Percentiles rank a stretch among this genome's conserved stretches.
phyloP scores from a whole-genome alignment of 2,329 filamentous ascomycete genomes.

The Conoideocrella luteorostrata region DNA sequence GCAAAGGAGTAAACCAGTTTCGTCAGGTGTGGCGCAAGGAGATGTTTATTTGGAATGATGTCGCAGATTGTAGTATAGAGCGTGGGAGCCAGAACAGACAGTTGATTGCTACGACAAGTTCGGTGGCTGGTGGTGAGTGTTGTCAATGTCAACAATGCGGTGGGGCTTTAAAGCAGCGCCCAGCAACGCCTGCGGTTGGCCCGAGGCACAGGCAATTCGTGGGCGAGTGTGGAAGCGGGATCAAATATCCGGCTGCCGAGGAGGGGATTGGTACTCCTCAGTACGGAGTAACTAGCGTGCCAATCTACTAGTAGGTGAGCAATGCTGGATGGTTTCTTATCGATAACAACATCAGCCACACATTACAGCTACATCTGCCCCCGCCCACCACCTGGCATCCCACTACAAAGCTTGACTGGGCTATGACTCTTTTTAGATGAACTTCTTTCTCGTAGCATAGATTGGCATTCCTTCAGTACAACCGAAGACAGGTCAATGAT shows the following conservation, averaged over 20 bases:
- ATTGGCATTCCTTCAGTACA: too few relatives aligned
- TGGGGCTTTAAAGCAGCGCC: constrained; percentile 9
- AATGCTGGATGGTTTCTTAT: neutral
- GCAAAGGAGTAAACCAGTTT: neutral
- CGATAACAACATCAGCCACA: constrained; percentile 1
- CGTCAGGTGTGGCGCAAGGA: neutral
- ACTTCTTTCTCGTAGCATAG: too few relatives aligned
- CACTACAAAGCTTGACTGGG: neutral
- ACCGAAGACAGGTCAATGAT: too few relatives aligned
- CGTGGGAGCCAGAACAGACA: neutral
- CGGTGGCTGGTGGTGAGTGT: constrained; percentile 7
- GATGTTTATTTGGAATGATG: neutral
- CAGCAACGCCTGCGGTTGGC: constrained; percentile 10
- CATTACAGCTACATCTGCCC: constrained; percentile 1
- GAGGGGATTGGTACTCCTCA: neutral
- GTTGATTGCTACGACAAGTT: too few relatives aligned
- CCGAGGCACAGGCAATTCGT: constrained; percentile 8
- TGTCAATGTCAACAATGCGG: constrained; percentile 11
- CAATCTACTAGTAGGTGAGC: too few relatives aligned
- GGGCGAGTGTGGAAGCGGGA: neutral
- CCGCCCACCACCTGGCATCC: neutral
- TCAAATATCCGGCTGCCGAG: constrained; percentile 12
- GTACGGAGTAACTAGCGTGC: neutral
- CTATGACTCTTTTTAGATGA: constrained; percentile 9
- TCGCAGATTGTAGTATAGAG: constrained; percentile 1